Evolutionary conservation across 2,329 filamentous ascomycete genomes (phyloP).

Genomic region (Curvularia lunata): DNA sequence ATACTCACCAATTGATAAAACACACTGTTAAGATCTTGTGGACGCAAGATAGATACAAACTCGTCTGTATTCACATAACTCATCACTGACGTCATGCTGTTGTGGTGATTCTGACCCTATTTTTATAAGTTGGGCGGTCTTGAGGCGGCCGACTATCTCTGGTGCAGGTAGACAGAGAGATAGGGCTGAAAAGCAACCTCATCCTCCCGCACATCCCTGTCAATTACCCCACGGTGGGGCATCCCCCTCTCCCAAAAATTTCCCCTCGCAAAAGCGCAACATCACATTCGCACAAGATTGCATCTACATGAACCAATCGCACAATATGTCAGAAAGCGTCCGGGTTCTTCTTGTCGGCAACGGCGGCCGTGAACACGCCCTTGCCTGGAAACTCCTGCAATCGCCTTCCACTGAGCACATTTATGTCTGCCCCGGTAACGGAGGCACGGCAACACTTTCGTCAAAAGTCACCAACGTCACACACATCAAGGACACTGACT

Average conservation of each 20-base stretch:
- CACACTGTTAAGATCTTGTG: too few relatives aligned
- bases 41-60: too few relatives aligned
- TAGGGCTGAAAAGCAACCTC: conserved; percentile 28
- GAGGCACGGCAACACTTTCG: conserved; percentile 67
- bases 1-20: too few relatives aligned
- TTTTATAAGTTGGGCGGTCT: too few relatives aligned
- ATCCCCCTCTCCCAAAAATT: conserved; percentile 25
- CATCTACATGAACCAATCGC: conserved; percentile 1
- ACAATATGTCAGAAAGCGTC: conserved; percentile 36
- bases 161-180: too few relatives aligned
- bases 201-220: conserved; percentile 18
- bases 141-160: too few relatives aligned
- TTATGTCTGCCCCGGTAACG: conserved; percentile 75
- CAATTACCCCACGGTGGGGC: conserved; percentile 31
- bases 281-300: conserved; percentile 2
- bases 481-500: conserved; percentile 75
- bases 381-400: conserved; percentile 92
- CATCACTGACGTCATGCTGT: too few relatives aligned
- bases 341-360: conserved; percentile 84
- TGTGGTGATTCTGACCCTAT: too few relatives aligned
- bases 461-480: conserved; percentile 69
- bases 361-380: conserved; percentile 90
- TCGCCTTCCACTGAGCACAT: conserved; percentile 81
- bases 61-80: too few relatives aligned
- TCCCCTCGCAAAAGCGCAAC: conserved; percentile 12